Conservation (phyloP, 345 rosid genomes). For the Tarenaya hassleriana region DNA sequence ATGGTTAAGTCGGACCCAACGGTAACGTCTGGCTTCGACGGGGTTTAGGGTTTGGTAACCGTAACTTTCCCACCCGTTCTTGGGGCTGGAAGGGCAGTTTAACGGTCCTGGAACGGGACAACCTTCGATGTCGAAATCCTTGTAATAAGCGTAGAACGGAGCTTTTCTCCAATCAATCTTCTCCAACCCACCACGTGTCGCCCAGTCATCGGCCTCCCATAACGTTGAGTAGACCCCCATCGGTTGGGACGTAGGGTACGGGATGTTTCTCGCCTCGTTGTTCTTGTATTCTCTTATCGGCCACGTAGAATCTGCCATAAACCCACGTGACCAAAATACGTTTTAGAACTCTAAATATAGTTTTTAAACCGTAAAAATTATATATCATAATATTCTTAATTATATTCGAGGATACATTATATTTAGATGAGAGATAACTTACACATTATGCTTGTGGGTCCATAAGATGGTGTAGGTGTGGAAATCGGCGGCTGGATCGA, state of each 20-base stretch:
- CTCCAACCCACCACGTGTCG: conserved; percentile 91
- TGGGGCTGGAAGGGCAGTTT: conserved; percentile 47
- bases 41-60: conserved; percentile 56
- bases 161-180: conserved; percentile 90
- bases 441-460: conserved; percentile 77
- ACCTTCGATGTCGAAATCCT: conserved; percentile 82
- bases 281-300: conserved; percentile 88
- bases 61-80: conserved; percentile 80
- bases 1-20: conserved; percentile 91
- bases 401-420: neutral
- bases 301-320: conserved; percentile 60
- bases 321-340: neutral
- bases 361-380: neutral
- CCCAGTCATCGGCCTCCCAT: conserved; percentile 99
- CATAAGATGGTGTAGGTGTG: conserved; percentile 66
- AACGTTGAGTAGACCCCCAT: conserved; percentile 88
- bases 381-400: too few species aligned
- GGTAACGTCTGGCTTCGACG: conserved; percentile 66
- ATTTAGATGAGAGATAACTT: conserved; percentile 27
- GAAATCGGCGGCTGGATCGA: conserved; percentile 71
- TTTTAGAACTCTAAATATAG: neutral
- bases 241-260: conserved; percentile 68
- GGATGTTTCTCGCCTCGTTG: conserved; percentile 54
- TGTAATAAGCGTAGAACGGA: conserved; percentile 77
- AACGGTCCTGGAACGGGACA: conserved; percentile 81